Conservation (phyloP, 2,329 filamentous ascomycete genomes). For the Lasiodiplodia gonubiensis region DNA sequence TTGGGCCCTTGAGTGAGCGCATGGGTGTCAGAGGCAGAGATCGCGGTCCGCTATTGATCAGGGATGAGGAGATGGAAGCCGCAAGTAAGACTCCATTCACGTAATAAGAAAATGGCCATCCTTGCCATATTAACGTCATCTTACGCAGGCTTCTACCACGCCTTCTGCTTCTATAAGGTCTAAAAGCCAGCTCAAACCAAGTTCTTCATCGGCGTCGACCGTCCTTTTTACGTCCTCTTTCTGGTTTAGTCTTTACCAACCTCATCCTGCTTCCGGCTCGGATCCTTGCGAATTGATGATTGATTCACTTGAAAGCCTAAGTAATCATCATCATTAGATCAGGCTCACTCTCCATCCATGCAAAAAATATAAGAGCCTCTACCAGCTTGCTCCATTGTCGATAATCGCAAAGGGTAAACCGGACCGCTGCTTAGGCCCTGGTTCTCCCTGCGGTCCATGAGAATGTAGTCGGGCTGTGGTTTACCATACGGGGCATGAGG, state of each 20-base stretch:
- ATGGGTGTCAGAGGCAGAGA: constrained; percentile 86
- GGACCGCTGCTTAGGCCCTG: too few relatives aligned
- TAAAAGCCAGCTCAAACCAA: constrained; percentile 43
- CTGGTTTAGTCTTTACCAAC: not conserved
- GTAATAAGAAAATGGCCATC: constrained; percentile 22
- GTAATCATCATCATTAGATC: not conserved
- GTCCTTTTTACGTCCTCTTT: not conserved
- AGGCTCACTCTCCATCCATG: not conserved
- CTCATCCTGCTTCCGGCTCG: not conserved
- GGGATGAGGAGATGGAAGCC: constrained; percentile 88
- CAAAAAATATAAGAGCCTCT: not conserved
- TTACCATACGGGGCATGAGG: too few relatives aligned
- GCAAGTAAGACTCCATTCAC: constrained; percentile 58
- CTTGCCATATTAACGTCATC: not conserved
- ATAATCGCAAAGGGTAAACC: too few relatives aligned
- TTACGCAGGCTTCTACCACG: constrained; percentile 76
- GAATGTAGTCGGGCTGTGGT: too few relatives aligned
- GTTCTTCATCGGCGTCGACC: not conserved
- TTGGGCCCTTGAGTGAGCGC: constrained; percentile 88
- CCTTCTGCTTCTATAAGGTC: constrained; percentile 97
- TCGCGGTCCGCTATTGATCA: constrained; percentile 71
- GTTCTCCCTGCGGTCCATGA: too few relatives aligned
- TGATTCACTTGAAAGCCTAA: not conserved
- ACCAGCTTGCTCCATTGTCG: not conserved
- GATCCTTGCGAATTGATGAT: not conserved